Percentiles rank a stretch among this genome's conserved stretches.
Conservation (phyloP, 345 rosid species). For the Salix koriyanagi region DNA sequence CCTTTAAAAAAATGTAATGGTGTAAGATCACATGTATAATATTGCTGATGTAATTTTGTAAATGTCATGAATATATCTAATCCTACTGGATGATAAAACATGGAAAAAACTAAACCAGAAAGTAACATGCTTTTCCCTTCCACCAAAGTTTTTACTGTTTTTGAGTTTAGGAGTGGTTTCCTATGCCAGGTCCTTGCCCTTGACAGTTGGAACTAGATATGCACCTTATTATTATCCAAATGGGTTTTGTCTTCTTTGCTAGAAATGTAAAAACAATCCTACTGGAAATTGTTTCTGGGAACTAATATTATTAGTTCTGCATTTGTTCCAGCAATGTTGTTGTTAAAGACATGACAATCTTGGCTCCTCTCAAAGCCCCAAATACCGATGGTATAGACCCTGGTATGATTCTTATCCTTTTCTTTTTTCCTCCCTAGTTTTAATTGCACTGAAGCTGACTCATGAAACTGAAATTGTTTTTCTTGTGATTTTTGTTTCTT, state of each 20-base stretch:
- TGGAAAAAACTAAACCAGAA: not conserved
- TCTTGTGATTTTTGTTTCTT: not conserved
- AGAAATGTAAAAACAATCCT: not conserved
- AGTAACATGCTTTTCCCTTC: not conserved
- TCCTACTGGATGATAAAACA: not conserved
- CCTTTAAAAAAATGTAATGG: not conserved
- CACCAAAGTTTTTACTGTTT: not conserved
- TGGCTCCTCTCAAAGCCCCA: conserved; percentile 92
- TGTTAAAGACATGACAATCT: conserved; percentile 74
- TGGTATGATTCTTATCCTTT: conserved; percentile 37
- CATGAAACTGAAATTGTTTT: not conserved
- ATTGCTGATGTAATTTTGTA: not conserved
- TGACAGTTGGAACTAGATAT: not conserved
- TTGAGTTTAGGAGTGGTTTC: not conserved
- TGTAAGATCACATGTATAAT: not conserved
- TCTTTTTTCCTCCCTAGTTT: not conserved
- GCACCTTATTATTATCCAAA: not conserved
- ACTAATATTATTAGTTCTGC: conserved; percentile 3
- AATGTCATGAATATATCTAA: not conserved
- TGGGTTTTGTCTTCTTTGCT: not conserved
- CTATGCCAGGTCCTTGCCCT: not conserved
- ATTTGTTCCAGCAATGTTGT: conserved; percentile 67
- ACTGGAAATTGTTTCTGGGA: not conserved
- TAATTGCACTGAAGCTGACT: not conserved
- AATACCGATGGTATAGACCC: conserved; percentile 98